Conservation (phyloP, 2,329 filamentous ascomycete species). For the Colletotrichum gloeosporioides region DNA sequence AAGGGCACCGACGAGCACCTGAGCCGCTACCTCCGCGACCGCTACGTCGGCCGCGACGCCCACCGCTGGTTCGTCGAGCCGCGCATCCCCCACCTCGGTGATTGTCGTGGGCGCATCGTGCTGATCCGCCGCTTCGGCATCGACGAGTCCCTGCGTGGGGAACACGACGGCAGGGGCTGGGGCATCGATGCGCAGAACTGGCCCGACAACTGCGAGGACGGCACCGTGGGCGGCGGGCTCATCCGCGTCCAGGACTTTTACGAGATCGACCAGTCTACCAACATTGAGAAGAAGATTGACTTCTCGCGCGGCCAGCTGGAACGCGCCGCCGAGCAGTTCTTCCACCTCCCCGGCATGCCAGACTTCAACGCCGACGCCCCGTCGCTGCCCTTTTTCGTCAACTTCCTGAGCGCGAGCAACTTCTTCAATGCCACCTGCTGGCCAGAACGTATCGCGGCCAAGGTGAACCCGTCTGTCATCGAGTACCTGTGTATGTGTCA, state of each 20-base stretch:
- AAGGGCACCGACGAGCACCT: slow-evolving; percentile 81
- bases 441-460: slow-evolving; percentile 89
- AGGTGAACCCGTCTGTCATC: slow-evolving; percentile 79
- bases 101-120: slow-evolving; percentile 82
- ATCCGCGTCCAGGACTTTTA: slow-evolving; percentile 95
- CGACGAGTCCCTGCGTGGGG: slow-evolving; percentile 55
- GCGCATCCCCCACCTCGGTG: slow-evolving; percentile 77
- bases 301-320: slow-evolving; percentile 78
- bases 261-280: slow-evolving; percentile 76
- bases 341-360: slow-evolving; percentile 43
- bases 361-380: slow-evolving; percentile 28
- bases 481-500: slow-evolving; percentile 67
- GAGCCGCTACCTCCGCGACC: slow-evolving; percentile 71
- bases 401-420: slow-evolving; percentile 90
- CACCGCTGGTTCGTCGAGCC: slow-evolving; percentile 79
- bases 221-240: slow-evolving; percentile 70
- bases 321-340: slow-evolving; percentile 64
- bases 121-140: slow-evolving; percentile 82
- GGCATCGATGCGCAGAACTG: slow-evolving; percentile 71
- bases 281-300: slow-evolving; percentile 81
- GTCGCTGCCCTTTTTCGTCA: slow-evolving; percentile 76
- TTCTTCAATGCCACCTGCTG: slow-evolving; percentile 93
- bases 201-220: slow-evolving; percentile 89
- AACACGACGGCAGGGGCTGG: slow-evolving; percentile 57
- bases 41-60: slow-evolving; percentile 66